Base-by-base conservation (phyloP, 768 basidiomycete genomes). In the Neoboletus magnificus region DNA sequence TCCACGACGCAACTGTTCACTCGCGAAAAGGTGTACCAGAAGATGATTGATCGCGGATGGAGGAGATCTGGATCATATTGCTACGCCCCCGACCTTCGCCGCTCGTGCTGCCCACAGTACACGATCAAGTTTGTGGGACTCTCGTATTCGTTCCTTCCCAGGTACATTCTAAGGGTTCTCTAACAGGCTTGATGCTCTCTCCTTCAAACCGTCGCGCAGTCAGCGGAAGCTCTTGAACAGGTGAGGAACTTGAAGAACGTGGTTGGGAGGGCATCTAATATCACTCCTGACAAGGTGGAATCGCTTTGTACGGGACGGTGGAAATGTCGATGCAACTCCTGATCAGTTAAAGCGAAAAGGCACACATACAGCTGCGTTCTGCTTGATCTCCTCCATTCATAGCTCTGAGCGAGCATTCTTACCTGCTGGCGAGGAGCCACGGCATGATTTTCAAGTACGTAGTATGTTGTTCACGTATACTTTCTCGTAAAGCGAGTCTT, bases 101-200 rank as follows among this genome's bases (percentile, higher is more conserved):
- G 72, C 6, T 87, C 93, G 11, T 98, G 96, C 67, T 98, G 96
- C 68, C 92, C 95, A 1, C 90, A 93, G 61, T 96, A 97, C 67
- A 93, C 96, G 4, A 98, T 98, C 69, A 91, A 83, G 93, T 89
- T 62, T 52, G 76, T 68, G 48, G 62, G 58, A 48, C 40, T 46
- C 29, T 45, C 25, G 40, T 29, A 57, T 42, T 58, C 39, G 36
- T 23, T 57, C 23, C n/a, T 29, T 56, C 33, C n/a, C 6, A 32
- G 29, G 45, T 52, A 37, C 54, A 50, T 60, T 54, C 64, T 67
- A 50, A 71, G 63, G 41, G 32, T 18, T 22, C 23, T 41, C 23
- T 29, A 10, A 56, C 63, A 91, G 89, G 67, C 77, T 91, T 49
- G 89, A 89, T 66, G 84, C 82, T 3, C 65, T 76, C 1, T 71